Evolutionary conservation across 1,284 basidiomycete species (phyloP).

Genomic region (Fomitopsis schrenkii): DNA sequence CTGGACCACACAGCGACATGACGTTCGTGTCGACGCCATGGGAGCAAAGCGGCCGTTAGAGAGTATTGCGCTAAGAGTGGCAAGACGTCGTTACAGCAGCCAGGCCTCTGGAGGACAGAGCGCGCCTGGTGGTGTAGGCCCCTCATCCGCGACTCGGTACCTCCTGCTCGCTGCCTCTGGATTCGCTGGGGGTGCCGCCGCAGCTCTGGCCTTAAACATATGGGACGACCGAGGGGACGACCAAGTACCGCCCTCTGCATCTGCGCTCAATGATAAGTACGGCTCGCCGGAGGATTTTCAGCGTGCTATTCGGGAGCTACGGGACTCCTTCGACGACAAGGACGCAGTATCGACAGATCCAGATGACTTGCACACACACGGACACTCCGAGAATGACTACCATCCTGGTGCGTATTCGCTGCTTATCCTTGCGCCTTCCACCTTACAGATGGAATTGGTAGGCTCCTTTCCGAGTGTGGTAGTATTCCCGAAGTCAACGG

Average conservation of each 20-base stretch:
- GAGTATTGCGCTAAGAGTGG: not conserved
- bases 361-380: conserved; percentile 52
- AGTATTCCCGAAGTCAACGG: conserved; percentile 46
- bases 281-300: conserved; percentile 50
- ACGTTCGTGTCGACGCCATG: not conserved
- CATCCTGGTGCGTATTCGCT: conserved; percentile 42
- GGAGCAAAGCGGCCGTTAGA: not conserved
- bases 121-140: not conserved
- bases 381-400: conserved; percentile 54
- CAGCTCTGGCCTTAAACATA: not conserved
- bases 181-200: not conserved
- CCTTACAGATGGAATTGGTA: conserved; percentile 11
- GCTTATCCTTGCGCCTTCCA: not conserved
- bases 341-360: conserved; percentile 49
- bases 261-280: conserved; percentile 26
- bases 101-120: not conserved
- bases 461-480: conserved; percentile 61
- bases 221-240: not conserved
- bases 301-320: conserved; percentile 46
- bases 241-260: not conserved
- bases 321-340: conserved; percentile 30
- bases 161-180: not conserved
- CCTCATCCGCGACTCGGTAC: not conserved
- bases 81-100: not conserved
- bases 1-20: not conserved